A percentile compares a stretch with the other conserved stretches of the same genome.
These are phyloP conservation scores for Mortierella sp. DNA, from an alignment of 371 early-diverging fungal species.

Conservation along the genomic window DNA sequence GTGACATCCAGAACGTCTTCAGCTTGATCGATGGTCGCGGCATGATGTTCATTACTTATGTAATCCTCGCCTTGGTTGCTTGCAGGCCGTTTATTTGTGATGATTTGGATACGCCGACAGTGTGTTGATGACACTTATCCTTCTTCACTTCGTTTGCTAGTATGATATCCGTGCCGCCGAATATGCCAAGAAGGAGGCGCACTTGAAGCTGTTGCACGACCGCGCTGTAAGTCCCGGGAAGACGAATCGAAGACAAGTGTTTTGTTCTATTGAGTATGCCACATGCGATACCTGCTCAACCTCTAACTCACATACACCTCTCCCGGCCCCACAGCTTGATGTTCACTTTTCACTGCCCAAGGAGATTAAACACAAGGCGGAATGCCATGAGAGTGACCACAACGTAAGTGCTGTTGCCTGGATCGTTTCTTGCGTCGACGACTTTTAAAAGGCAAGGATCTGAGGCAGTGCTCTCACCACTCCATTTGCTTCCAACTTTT, in stretches of 20 bases:
- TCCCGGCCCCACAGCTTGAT: conserved; percentile 31
- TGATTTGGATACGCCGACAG: neutral
- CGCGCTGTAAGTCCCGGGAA: conserved; percentile 34
- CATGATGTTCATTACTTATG: conserved; percentile 56
- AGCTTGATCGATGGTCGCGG: conserved; percentile 38
- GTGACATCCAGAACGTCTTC: conserved; percentile 44
- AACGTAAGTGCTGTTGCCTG: conserved; percentile 23
- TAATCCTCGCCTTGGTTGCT: neutral
- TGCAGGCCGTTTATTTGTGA: neutral
- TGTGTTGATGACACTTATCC: neutral
- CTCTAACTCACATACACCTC: neutral
- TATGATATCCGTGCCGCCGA: conserved; percentile 55
- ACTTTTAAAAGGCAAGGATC: too few relatives aligned
- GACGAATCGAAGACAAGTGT: neutral
- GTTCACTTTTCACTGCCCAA: conserved; percentile 54
- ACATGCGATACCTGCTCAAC: neutral
- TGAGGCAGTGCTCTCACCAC: neutral
- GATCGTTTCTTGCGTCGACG: neutral
- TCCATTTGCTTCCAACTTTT: neutral
- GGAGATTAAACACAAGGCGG: conserved; percentile 14
- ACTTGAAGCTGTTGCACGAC: conserved; percentile 17
- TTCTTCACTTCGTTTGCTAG: conserved; percentile 4
- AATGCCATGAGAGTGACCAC: conserved; percentile 31
- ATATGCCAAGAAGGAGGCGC: conserved; percentile 34
- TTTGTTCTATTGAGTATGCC: neutral